Evolutionary conservation across 768 basidiomycete genomes (phyloP), one percentile per base, ranked within the genome.

Genomic region (Trametes meyenii): DNA sequence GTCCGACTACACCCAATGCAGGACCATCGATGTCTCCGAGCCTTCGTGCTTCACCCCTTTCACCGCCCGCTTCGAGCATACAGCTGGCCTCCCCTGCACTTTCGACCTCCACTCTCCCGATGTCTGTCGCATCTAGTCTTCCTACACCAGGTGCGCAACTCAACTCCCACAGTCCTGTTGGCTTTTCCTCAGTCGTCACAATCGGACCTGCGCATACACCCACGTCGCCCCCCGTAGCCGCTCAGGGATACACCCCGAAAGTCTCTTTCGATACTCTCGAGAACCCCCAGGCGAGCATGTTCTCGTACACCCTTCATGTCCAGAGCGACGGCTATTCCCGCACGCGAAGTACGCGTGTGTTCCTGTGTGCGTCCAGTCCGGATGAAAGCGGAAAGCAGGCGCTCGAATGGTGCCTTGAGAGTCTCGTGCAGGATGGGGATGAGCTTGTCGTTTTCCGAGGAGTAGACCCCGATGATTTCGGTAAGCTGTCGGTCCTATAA

Each of bases 401-500:
- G 0, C 77, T 98, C 8, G 93, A 97, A 58, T 99, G 96, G 96
- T 80, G 85, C n/a, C 80, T 98, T 29, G 90, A 93, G 67, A 81
- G 83, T 36, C 80, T 99, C 12, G 85, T 89, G 8, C 89, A 92
- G 73, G 90, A 92, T 58, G 92, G 92, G 1, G 96, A 98, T 71
- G 96, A 98, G 75, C 77, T 98, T 21, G 87, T 99, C 58, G 89
- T 98, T 10, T 91, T 92, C 59, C 79, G 96, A 39, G 96, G 96
- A 0, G 84, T 96, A 14, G 94, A 96, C 63, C 84, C 90, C 62
- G 95, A 94, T 38, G 90, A 89, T 36, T 76, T 93, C 26, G 89
- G 92, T 93, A 63, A 36, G 85, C 39, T 26, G 33, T 39, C 43
- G 50, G 42, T 43, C 45, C 21, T 26, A 24, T 17, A 33, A 35